Conservation (phyloP, 2,329 filamentous ascomycete species). For the Acephala macrosclerotiorum region DNA sequence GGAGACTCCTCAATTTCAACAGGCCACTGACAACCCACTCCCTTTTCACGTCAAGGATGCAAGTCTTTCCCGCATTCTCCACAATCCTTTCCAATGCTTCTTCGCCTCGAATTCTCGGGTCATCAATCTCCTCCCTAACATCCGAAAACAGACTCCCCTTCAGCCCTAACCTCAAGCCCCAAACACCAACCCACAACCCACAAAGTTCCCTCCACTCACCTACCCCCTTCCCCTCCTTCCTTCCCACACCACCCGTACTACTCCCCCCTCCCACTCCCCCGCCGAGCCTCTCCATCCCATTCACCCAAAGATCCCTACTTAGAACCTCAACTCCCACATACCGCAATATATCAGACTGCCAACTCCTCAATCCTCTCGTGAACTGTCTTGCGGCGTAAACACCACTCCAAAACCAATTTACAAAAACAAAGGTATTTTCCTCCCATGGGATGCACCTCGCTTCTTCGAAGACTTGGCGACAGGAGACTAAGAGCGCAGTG, state of each 20-base stretch:
- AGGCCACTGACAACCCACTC: conserved; percentile 30
- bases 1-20: conserved; percentile 12
- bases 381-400: conserved; percentile 51
- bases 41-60: conserved; percentile 22
- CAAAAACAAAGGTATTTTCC: conserved; percentile 55
- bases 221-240: conserved; percentile 6
- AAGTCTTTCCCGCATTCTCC: background rate
- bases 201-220: conserved; percentile 32
- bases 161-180: conserved; percentile 22
- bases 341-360: conserved; percentile 53
- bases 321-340: conserved; percentile 52
- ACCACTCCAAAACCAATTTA: conserved; percentile 55
- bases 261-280: conserved; percentile 8
- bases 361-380: conserved; percentile 44
- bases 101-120: background rate
- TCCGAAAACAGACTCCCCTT: conserved; percentile 18
- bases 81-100: background rate
- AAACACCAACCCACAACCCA: conserved; percentile 24
- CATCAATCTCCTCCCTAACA: background rate
- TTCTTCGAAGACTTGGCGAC: conserved; percentile 53
- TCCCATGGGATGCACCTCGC: conserved; percentile 50
- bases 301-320: conserved; percentile 45
- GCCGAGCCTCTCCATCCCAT: conserved; percentile 9
- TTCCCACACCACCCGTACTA: conserved; percentile 7
- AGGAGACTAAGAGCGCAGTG: conserved; percentile 48